These are phyloP conservation scores for Streptanthus diversifolius DNA, from an alignment of 345 rosid genomes.

Conservation along the genomic window DNA sequence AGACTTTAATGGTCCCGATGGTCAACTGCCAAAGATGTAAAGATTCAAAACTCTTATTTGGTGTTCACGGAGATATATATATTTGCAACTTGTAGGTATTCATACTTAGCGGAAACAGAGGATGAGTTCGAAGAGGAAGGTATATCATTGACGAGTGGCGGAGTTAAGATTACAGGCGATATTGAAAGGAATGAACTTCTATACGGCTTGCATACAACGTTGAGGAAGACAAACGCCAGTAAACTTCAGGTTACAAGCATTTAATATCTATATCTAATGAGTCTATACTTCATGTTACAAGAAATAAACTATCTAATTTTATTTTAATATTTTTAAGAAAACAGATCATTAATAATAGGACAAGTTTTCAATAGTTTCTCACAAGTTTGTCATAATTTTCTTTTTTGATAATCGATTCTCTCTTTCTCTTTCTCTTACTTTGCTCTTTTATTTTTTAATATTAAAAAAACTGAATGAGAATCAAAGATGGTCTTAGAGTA, in stretches of 20 bases:
- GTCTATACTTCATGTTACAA: constrained; percentile 12
- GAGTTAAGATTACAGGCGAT: constrained; percentile 38
- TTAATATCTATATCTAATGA: not conserved
- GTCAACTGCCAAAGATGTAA: not conserved
- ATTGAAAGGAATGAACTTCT: constrained; percentile 48
- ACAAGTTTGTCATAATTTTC: too few species aligned
- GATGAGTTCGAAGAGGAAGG: constrained; percentile 82
- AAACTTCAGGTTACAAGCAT: constrained; percentile 20
- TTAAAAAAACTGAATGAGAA: too few species aligned
- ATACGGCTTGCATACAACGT: constrained; percentile 54
- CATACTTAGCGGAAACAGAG: constrained; percentile 66
- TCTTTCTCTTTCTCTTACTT: too few species aligned
- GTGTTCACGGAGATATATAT: constrained; percentile 1
- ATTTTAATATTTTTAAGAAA: too few species aligned
- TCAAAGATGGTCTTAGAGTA: too few species aligned
- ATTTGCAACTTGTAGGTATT: constrained; percentile 46
- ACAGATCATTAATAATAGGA: too few species aligned
- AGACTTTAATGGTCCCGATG: not conserved
- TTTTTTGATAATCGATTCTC: too few species aligned
- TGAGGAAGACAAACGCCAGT: constrained; percentile 85
- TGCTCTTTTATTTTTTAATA: too few species aligned
- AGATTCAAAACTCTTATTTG: not conserved
- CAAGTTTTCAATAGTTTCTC: too few species aligned
- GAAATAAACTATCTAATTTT: too few species aligned
- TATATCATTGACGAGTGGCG: constrained; percentile 51